A percentile compares a stretch with the other conserved stretches of the same genome.
phyloP scores from a whole-genome alignment of 352 stramenopile genomes.

The Pythium aquatile region DNA sequence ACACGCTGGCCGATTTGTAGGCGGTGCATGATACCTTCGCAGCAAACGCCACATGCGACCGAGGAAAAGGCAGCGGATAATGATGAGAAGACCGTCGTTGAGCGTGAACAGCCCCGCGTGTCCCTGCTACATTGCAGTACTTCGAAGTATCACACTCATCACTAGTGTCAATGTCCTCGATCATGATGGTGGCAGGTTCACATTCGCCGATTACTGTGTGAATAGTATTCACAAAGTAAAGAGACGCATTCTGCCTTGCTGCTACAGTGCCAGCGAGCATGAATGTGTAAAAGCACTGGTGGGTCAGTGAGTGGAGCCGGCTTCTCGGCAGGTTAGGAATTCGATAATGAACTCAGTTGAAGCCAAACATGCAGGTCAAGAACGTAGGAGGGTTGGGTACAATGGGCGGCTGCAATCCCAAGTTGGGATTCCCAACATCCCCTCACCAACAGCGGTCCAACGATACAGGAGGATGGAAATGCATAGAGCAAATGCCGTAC shows the following conservation, averaged over 20 bases:
- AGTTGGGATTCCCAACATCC: too few species aligned
- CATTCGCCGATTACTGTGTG: too few species aligned
- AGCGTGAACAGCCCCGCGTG: background rate
- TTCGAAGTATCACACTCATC: background rate
- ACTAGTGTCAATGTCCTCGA: background rate
- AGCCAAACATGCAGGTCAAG: background rate
- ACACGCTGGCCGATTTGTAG: background rate
- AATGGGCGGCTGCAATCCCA: too few species aligned
- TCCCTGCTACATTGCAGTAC: background rate
- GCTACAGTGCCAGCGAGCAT: background rate
- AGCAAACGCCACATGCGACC: background rate
- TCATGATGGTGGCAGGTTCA: too few species aligned
- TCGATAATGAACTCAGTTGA: background rate
- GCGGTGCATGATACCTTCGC: background rate
- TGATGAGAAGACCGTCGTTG: background rate
- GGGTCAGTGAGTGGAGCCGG: background rate
- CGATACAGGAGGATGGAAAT: too few species aligned
- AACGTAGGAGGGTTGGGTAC: background rate
- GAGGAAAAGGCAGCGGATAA: background rate
- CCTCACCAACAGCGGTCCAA: too few species aligned
- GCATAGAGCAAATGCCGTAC: background rate
- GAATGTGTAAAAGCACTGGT: conserved; percentile 5
- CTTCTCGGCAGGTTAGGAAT: background rate
- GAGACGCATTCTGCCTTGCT: background rate
- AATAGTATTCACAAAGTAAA: background rate